Evolutionary conservation across 1,284 basidiomycete genomes (phyloP), one percentile per base, ranked within the genome.

Genomic region (Malassezia caprae): DNA sequence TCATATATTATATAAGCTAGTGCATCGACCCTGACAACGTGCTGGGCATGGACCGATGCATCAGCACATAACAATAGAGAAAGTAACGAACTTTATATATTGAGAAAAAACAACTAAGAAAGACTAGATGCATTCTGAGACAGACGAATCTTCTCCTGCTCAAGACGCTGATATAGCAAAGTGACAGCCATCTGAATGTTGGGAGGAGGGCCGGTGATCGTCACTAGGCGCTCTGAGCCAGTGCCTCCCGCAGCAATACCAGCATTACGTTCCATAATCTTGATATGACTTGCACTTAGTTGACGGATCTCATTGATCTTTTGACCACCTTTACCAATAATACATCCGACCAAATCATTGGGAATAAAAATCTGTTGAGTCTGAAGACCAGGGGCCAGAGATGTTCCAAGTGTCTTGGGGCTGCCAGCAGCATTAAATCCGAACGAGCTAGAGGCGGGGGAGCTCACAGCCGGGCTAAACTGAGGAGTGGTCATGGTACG

Each of bases 291-390:
- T 19, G 84, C 87, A 73, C 83, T 90, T 84, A 87, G 87, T 75
- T 85, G 87, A 67, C 94, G 82, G 65, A 99, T 96, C 78, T 99
- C 94, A 73, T 98, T 98, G 79, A 99, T 99, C 78, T 98, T 99
- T 71, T 85, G 84, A 3, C 94, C 94, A 23, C 90, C 93, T 76
- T 96, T 98, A 49, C 94, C 94, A 68, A 99, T 99, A 76, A 99
- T 94, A 70, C 90, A 90, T 13, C 90, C 94, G 17, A 99, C 94
- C 13, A 98, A 81, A 66, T 94, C 88, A 73, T 96, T 96, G 23
- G 94, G 94, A 64, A 98, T 96, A 76, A 88, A 99, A 63, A 99
- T 96, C 76, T 96, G 90, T 75, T 99, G 93, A 3, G 90, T 94
- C 77, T 96, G 90, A 52, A 87, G 78, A 63, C 75, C 75, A 10